A percentile compares a stretch with the other conserved stretches of the same genome.
Conservation (phyloP, 2,329 filamentous ascomycete species). For the Phaeosphaeriaceae sp. region DNA sequence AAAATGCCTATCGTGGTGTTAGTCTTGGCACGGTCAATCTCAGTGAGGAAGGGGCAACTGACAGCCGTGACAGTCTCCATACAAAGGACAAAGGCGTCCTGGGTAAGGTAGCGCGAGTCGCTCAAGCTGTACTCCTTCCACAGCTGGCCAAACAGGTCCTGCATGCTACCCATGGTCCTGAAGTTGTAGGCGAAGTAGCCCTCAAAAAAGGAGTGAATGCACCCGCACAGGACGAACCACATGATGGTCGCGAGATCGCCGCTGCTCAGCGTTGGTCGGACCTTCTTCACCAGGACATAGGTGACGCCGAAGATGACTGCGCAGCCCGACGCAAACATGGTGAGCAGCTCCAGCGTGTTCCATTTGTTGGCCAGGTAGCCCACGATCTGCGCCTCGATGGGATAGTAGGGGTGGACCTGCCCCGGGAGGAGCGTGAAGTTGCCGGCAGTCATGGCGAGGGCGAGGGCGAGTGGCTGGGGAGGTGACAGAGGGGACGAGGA, state of each 20-base stretch:
- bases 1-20: conserved; percentile 55
- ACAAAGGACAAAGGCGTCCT: conserved; percentile 80
- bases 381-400: conserved; percentile 66
- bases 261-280: conserved; percentile 60
- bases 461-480: not conserved
- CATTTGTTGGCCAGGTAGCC: conserved; percentile 72
- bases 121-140: conserved; percentile 94
- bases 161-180: conserved; percentile 67
- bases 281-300: conserved; percentile 59
- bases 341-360: conserved; percentile 65
- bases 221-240: conserved; percentile 79
- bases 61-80: conserved; percentile 85
- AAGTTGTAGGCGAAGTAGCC: conserved; percentile 82
- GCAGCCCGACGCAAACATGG: conserved; percentile 65
- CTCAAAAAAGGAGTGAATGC: conserved; percentile 83
- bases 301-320: conserved; percentile 64
- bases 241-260: conserved; percentile 67
- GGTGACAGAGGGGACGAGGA: too few relatives aligned
- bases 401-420: conserved; percentile 72
- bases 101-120: conserved; percentile 85
- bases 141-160: conserved; percentile 80
- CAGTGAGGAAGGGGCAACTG: conserved; percentile 38
- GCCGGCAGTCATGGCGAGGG: conserved; percentile 14
- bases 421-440: conserved; percentile 22
- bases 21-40: not conserved